phyloP scores from a whole-genome alignment of 176 grass and related monocot genomes.

The Raddia distichophylla region DNA sequence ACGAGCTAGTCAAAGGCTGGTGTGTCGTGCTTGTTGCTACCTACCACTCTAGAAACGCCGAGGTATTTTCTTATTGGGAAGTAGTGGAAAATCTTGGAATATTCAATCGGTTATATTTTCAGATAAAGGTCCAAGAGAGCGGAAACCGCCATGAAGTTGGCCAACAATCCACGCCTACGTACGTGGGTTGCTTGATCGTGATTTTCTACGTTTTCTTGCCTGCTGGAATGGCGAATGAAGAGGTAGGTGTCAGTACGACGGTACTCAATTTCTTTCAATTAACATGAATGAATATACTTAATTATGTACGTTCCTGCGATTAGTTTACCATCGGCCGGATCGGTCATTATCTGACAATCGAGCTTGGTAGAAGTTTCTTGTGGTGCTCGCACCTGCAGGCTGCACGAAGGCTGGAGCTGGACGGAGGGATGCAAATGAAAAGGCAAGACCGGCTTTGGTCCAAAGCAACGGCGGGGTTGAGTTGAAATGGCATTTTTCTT shows the following conservation, averaged over 20 bases:
- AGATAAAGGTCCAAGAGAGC: not conserved
- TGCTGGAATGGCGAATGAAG: not conserved
- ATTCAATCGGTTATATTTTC: not conserved
- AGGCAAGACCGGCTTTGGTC: slow-evolving; percentile 20
- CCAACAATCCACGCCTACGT: not conserved
- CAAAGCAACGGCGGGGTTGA: slow-evolving; percentile 12
- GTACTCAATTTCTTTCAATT: too few relatives aligned
- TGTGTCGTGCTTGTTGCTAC: not conserved
- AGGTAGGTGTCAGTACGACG: not conserved
- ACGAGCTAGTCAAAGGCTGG: slow-evolving; percentile 7
- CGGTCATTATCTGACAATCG: not conserved
- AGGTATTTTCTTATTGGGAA: too few relatives aligned
- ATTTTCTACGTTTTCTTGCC: not conserved
- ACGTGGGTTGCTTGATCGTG: not conserved
- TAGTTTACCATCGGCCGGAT: not conserved
- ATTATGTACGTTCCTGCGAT: not conserved
- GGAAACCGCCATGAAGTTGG: slow-evolving; percentile 27
- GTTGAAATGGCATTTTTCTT: slow-evolving; percentile 3
- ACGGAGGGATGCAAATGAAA: too few relatives aligned
- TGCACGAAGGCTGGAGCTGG: not conserved
- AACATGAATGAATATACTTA: too few relatives aligned
- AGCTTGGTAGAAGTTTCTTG: not conserved
- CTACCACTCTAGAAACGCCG: not conserved
- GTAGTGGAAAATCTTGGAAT: not conserved
- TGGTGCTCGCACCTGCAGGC: not conserved